Conservation (phyloP, 768 basidiomycete species). For the Phlebiopsis flavidoalba region DNA sequence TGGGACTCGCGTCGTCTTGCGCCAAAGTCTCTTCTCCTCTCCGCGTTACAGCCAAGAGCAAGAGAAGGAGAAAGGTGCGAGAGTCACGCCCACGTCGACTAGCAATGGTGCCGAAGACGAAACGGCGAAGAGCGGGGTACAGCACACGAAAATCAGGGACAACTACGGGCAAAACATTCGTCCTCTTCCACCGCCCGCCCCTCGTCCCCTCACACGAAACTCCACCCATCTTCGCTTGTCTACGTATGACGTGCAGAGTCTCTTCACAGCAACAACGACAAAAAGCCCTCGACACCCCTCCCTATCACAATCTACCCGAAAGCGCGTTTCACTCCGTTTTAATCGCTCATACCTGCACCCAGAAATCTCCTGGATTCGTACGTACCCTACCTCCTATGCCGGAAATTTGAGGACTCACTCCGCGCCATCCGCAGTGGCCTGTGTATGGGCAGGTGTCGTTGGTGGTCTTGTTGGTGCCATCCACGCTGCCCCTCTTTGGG, state of each 20-base stretch:
- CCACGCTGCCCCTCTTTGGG: background rate
- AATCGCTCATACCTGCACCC: background rate
- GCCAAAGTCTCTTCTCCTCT: background rate
- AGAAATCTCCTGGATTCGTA: background rate
- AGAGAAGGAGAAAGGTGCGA: background rate
- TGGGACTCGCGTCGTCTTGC: background rate
- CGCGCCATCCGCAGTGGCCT: background rate
- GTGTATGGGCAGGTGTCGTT: background rate
- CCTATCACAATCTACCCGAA: background rate
- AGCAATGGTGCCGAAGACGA: background rate
- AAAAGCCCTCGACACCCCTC: background rate
- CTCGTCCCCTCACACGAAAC: background rate
- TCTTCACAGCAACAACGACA: background rate
- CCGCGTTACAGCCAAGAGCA: background rate
- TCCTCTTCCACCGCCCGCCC: background rate
- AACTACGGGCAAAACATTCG: background rate
- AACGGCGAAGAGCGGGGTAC: background rate
- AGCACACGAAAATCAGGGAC: background rate
- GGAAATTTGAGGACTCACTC: background rate
- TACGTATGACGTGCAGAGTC: background rate
- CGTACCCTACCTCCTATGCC: background rate
- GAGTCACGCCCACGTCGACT: background rate
- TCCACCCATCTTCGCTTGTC: background rate
- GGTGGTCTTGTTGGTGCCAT: background rate
- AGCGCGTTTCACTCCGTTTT: background rate